A percentile compares a stretch with the other conserved stretches of the same genome.
phyloP scores from a whole-genome alignment of 495 filamentous ascomycete genomes.

The Aspergillus asperescens region DNA sequence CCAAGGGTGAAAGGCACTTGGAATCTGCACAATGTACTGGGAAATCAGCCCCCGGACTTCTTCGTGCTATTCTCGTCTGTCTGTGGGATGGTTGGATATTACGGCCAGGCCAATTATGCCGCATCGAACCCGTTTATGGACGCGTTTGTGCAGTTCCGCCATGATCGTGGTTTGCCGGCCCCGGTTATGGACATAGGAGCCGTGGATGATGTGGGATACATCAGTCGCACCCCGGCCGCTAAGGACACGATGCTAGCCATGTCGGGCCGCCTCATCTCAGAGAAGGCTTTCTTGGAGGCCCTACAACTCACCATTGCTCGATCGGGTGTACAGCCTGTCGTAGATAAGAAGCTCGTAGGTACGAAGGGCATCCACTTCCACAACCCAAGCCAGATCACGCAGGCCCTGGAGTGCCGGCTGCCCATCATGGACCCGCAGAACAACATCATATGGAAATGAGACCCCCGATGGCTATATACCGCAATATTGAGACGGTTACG shows the following conservation, averaged over 20 bases:
- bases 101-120: conserved; percentile 25
- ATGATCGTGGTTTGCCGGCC: background rate
- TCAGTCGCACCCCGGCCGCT: background rate
- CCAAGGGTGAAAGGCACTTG: conserved; percentile 29
- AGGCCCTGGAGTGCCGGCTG: background rate
- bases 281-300: background rate
- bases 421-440: background rate
- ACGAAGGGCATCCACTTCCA: background rate
- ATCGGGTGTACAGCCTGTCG: background rate
- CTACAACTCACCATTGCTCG: background rate
- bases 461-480: background rate
- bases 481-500: background rate
- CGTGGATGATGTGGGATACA: background rate
- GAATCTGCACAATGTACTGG: conserved; percentile 25
- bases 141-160: conserved; percentile 23
- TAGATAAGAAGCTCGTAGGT: background rate
- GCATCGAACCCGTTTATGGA: conserved; percentile 27
- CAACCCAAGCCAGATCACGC: background rate
- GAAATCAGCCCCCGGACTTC: conserved; percentile 32
- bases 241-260: background rate
- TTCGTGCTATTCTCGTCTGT: conserved; percentile 37
- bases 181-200: background rate
- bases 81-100: conserved; percentile 18
- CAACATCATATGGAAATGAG: background rate
- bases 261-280: background rate